Base-by-base conservation (phyloP, 495 filamentous ascomycete genomes). In the Penicillium antarcticum region DNA sequence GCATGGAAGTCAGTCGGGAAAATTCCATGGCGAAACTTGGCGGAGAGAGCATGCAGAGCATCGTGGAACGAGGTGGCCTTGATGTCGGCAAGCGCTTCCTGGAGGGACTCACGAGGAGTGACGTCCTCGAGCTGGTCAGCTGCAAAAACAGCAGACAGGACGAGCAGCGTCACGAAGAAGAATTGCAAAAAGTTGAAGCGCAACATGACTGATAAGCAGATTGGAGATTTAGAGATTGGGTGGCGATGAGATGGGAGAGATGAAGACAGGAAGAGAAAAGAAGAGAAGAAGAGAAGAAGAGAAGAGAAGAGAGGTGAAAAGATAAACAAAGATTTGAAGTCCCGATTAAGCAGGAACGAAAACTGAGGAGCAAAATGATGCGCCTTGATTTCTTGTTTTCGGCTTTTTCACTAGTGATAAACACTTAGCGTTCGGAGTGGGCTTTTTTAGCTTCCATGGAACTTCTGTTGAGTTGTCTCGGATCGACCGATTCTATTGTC, bases 21-120 rank as follows among this genome's bases (percentile, higher is more conserved):
- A 58, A 80, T 69, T 55, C 78, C 79, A 60, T 81, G 66, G 48
- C 75, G 68, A 60, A 76, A 82, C 57, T 73, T 76, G 35, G 63
- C 64, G 48, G 74, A 70, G 42, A 76, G 64, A 45, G 63, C 62
- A 56, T 81, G 78, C 41, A 81, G 66, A 39, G 71, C 75, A 46
- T 71, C 69, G 61, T 82, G 79, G 29, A 80, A 57, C 37, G 68
- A 62, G 39, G 63, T 57, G 33, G 68, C 69, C 39, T 73, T 58
- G 48, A 72, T 68, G 44, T 68, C 58, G 46, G 65, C 67, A n/a
- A 71, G 62, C 2, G 74, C 57, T n/a, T 70, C 65, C 44, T 70
- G 62, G 52, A 76, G 63, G 48, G 64, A 65, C 60, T 66, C 60
- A 61, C 60, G 54, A 33, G 49, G 53, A 40, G 56, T 51, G 24